These are phyloP conservation scores for Metschnikowia shivogae DNA, from an alignment of 805 yeast genomes.

Conservation along the genomic window DNA sequence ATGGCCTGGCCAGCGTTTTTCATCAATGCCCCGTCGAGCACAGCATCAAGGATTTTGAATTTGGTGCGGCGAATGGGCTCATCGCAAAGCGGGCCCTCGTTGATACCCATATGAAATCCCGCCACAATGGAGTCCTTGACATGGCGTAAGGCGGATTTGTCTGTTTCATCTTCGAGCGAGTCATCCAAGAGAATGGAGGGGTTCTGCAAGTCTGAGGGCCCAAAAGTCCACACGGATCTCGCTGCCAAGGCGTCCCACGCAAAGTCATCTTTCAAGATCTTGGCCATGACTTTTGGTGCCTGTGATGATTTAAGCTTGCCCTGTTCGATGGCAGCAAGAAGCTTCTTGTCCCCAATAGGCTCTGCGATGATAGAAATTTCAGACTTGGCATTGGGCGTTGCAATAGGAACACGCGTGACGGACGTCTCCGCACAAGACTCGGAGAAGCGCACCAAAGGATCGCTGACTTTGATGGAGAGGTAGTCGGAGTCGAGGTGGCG, in stretches of 20 bases:
- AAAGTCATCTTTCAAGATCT: slow-evolving; percentile 51
- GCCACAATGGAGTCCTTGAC: slow-evolving; percentile 56
- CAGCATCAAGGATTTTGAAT: slow-evolving; percentile 65
- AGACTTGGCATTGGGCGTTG: slow-evolving; percentile 51
- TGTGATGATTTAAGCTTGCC: slow-evolving; percentile 39
- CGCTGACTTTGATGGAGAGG: slow-evolving; percentile 75
- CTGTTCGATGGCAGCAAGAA: slow-evolving; percentile 53
- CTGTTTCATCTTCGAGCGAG: slow-evolving; percentile 65
- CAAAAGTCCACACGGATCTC: slow-evolving; percentile 76
- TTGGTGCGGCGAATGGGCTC: slow-evolving; percentile 69
- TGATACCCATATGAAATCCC: slow-evolving; percentile 80
- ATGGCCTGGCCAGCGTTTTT: slow-evolving; percentile 68
- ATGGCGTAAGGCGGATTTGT: slow-evolving; percentile 43
- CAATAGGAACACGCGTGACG: slow-evolving; percentile 58
- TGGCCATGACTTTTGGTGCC: slow-evolving; percentile 46
- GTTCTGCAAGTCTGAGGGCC: slow-evolving; percentile 45
- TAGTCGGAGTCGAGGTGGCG: slow-evolving; percentile 54
- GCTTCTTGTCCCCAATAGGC: slow-evolving; percentile 51
- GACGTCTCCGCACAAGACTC: slow-evolving; percentile 73
- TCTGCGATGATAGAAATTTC: slow-evolving; percentile 70
- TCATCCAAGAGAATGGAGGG: slow-evolving; percentile 66
- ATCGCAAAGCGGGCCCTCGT: slow-evolving; percentile 91
- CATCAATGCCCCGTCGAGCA: slow-evolving; percentile 44
- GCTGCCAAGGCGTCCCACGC: slow-evolving; percentile 84
- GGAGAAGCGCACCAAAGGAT: slow-evolving; percentile 72